A percentile compares a stretch with the other conserved stretches of the same genome.
These are phyloP conservation scores for Termitomyces sp. DNA, from an alignment of 768 basidiomycete species.

Conservation along the genomic window DNA sequence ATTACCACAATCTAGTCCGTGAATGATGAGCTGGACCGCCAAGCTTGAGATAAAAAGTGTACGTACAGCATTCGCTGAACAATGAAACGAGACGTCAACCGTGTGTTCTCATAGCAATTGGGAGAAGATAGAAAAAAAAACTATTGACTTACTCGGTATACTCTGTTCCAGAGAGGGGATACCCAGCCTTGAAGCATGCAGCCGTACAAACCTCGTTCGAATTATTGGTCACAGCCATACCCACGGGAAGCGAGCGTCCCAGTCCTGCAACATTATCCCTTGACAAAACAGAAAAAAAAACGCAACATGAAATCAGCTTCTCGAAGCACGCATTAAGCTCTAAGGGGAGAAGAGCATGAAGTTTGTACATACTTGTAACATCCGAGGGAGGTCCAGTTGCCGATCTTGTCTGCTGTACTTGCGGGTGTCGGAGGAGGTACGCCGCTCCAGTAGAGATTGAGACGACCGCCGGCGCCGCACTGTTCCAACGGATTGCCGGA, in stretches of 20 bases:
- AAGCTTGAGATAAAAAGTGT: slow-evolving; percentile 6
- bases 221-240: slow-evolving; percentile 28
- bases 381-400: slow-evolving; percentile 66
- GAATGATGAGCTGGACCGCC: background rate
- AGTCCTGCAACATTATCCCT: slow-evolving; percentile 40
- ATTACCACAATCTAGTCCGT: slow-evolving; percentile 41
- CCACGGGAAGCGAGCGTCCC: slow-evolving; percentile 35
- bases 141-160: slow-evolving; percentile 27
- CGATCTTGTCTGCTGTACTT: slow-evolving; percentile 44
- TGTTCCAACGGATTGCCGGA: slow-evolving; percentile 49
- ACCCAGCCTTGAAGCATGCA: slow-evolving; percentile 54
- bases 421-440: slow-evolving; percentile 50
- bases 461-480: slow-evolving; percentile 55
- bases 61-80: slow-evolving; percentile 50
- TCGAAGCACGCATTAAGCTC: slow-evolving; percentile 17
- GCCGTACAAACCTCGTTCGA: slow-evolving; percentile 54
- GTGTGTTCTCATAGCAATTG: background rate
- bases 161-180: slow-evolving; percentile 31
- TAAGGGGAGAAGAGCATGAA: slow-evolving; percentile 5
- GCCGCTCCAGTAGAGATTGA: slow-evolving; percentile 65
- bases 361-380: slow-evolving; percentile 54
- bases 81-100: slow-evolving; percentile 24
- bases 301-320: slow-evolving; percentile 34
- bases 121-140: slow-evolving; percentile 19
- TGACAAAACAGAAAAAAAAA: slow-evolving; percentile 19